Evolutionary conservation across 2,329 filamentous ascomycete genomes (phyloP).

Genomic region (Blastomyces parvus): DNA sequence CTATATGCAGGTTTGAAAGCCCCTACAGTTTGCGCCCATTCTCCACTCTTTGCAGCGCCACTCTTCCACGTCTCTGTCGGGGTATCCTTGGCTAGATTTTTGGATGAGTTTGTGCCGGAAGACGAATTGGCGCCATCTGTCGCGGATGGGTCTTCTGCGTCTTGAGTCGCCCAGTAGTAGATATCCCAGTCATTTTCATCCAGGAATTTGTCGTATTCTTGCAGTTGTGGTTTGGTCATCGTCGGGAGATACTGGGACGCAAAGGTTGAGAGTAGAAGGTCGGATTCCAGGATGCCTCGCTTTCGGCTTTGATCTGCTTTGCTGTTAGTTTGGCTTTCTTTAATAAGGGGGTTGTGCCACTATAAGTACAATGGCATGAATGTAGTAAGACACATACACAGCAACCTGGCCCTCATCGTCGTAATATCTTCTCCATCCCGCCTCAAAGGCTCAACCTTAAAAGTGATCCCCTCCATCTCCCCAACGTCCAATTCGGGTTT

Average conservation of each 20-base stretch:
- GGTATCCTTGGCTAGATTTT: constrained; percentile 26
- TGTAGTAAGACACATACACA: constrained; percentile 41
- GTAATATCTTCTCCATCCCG: constrained; percentile 70
- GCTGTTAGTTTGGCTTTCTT: neutral
- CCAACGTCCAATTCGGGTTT: constrained; percentile 53
- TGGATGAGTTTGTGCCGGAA: neutral
- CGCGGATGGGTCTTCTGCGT: constrained; percentile 47
- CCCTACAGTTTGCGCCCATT: constrained; percentile 95
- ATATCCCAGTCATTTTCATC: constrained; percentile 99
- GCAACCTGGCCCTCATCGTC: constrained; percentile 80
- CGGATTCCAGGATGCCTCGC: constrained; percentile 87
- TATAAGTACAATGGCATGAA: neutral
- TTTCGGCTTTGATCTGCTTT: constrained; percentile 88
- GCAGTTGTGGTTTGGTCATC: constrained; percentile 65
- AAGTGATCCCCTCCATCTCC: constrained; percentile 76
- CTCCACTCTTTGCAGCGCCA: constrained; percentile 52
- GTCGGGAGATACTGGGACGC: constrained; percentile 64
- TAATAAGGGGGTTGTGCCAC: neutral
- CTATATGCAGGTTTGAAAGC: constrained; percentile 90
- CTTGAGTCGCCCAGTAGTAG: constrained; percentile 98
- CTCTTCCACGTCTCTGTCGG: constrained; percentile 42
- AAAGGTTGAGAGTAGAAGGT: constrained; percentile 93
- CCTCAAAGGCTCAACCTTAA: constrained; percentile 82
- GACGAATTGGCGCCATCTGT: constrained; percentile 43
- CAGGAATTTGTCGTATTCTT: constrained; percentile 82